These are phyloP conservation scores for Scopulariopsis brevicaulis DNA, from an alignment of 2,329 filamentous ascomycete species.

Conservation along the genomic window DNA sequence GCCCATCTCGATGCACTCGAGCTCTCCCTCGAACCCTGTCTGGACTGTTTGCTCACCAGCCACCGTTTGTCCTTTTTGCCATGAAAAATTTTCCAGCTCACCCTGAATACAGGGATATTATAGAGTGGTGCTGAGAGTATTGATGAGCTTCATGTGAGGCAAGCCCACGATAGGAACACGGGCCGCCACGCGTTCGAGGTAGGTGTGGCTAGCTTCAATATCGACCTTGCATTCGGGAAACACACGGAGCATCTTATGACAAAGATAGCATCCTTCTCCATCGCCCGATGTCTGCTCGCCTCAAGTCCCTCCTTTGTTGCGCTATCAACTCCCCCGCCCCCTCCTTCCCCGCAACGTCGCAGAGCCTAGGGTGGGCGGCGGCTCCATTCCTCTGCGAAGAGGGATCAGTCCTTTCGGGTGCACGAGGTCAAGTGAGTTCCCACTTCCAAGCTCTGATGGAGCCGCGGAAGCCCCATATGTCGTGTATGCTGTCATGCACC, in stretches of 20 bases:
- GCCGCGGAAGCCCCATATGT: not conserved
- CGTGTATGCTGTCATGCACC: not conserved
- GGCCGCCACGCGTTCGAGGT: not conserved
- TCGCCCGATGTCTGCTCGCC: not conserved
- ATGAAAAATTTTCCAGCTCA: not conserved
- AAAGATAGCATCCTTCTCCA: not conserved
- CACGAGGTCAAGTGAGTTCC: not conserved
- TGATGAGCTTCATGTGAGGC: not conserved
- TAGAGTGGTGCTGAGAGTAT: not conserved
- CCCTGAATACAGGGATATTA: not conserved
- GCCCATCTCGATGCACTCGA: not conserved
- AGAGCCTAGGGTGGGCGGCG: not conserved
- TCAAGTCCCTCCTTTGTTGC: constrained; percentile 6
- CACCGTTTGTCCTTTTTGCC: not conserved
- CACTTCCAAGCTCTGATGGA: not conserved
- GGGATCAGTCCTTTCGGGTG: not conserved
- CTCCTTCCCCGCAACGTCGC: constrained; percentile 3
- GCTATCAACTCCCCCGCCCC: constrained; percentile 12
- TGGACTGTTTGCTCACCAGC: not conserved
- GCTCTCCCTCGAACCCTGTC: not conserved
- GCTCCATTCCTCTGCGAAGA: not conserved
- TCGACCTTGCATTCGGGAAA: not conserved
- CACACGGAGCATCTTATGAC: not conserved
- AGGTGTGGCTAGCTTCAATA: not conserved
- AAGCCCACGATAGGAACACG: not conserved